These are phyloP conservation scores for Penicillium riverlandense DNA, from an alignment of 495 filamentous ascomycete genomes.

Conservation along the genomic window DNA sequence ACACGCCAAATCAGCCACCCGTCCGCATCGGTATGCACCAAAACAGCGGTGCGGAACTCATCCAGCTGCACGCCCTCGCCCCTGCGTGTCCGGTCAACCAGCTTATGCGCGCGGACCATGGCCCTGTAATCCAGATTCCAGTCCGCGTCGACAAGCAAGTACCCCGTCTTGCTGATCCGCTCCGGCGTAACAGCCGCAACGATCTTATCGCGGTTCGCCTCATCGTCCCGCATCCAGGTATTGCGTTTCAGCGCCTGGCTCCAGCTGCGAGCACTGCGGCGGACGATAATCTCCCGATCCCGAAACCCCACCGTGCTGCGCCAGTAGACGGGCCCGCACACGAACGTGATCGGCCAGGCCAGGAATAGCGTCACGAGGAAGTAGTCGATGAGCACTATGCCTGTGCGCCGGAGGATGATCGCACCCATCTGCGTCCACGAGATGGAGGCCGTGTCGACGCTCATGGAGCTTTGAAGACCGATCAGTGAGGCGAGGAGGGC, in stretches of 20 bases:
- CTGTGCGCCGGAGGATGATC: constrained; percentile 45
- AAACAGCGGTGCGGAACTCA: constrained; percentile 54
- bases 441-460: constrained; percentile 45
- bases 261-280: constrained; percentile 47
- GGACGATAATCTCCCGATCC: constrained; percentile 65
- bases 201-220: constrained; percentile 41
- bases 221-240: constrained; percentile 38
- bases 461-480: constrained; percentile 52
- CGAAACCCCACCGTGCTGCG: constrained; percentile 62
- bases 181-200: constrained; percentile 57
- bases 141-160: constrained; percentile 65
- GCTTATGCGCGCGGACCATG: constrained; percentile 60
- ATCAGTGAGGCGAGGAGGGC: constrained; percentile 51
- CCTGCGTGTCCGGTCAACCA: constrained; percentile 45
- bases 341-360: constrained; percentile 71
- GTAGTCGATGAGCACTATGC: constrained; percentile 64
- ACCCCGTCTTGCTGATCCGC: constrained; percentile 66
- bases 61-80: constrained; percentile 41
- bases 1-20: constrained; percentile 59
- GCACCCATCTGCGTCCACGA: constrained; percentile 40
- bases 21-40: constrained; percentile 55
- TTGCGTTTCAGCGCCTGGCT: constrained; percentile 32
- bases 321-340: constrained; percentile 59
- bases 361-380: constrained; percentile 59
- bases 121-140: constrained; percentile 76